phyloP scores from a whole-genome alignment of 108 stramenopile genomes.

The Phaeodactylum tricornutum region DNA sequence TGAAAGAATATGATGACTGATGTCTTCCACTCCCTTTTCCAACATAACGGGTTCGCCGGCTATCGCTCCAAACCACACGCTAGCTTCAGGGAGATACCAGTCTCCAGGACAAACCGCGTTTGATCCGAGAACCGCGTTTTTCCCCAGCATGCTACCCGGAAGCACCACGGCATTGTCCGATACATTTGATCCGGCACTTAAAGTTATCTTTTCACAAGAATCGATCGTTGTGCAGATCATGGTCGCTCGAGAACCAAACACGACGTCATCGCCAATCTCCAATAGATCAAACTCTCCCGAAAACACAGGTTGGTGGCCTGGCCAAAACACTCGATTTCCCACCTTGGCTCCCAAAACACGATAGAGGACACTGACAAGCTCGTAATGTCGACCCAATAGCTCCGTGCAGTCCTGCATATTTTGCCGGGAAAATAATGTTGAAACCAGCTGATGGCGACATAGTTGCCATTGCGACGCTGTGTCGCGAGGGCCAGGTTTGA shows the following conservation, averaged over 20 bases:
- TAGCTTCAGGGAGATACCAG: slow-evolving; percentile 35
- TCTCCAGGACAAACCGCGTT: slow-evolving; percentile 36
- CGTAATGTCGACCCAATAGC: slow-evolving; percentile 48
- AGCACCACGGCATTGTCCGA: slow-evolving; percentile 43
- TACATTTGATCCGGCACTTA: slow-evolving; percentile 35
- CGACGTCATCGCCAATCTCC: slow-evolving; percentile 58
- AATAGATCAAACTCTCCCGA: slow-evolving; percentile 52
- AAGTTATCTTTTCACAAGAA: slow-evolving; percentile 18
- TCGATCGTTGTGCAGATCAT: slow-evolving; percentile 24
- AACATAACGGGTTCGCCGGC: slow-evolving; percentile 39
- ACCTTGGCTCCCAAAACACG: slow-evolving; percentile 51
- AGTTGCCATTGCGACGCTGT: slow-evolving; percentile 27
- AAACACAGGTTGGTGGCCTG: slow-evolving; percentile 34
- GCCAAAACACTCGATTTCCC: slow-evolving; percentile 58
- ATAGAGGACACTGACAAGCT: slow-evolving; percentile 32
- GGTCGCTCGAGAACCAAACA: slow-evolving; percentile 47
- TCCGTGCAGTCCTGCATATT: slow-evolving; percentile 34
- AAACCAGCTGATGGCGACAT: slow-evolving; percentile 29
- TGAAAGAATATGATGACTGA: neutral
- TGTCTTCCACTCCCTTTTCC: slow-evolving; percentile 24
- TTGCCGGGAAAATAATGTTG: slow-evolving; percentile 25
- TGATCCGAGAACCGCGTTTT: slow-evolving; percentile 49
- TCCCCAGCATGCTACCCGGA: slow-evolving; percentile 41
- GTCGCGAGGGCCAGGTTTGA: slow-evolving; percentile 35
- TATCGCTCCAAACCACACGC: slow-evolving; percentile 35